Evolutionary conservation across 2,329 filamentous ascomycete species (phyloP), one percentile per base, ranked within the genome.

Genomic region (Penicillium griseofulvum): DNA sequence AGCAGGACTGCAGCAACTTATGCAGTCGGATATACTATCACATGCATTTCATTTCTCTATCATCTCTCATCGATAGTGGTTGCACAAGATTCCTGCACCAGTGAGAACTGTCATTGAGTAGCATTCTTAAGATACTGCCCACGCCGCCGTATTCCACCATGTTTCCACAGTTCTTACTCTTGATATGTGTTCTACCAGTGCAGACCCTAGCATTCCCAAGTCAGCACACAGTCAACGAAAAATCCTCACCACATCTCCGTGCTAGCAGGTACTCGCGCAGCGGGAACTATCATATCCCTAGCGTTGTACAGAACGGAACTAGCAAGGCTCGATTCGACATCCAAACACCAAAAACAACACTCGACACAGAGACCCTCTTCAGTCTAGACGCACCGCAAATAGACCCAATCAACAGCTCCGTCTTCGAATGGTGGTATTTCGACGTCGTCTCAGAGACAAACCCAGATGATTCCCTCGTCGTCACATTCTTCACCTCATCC

Each of bases 371-470:
- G 7, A 37, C 43, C 6, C 24, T 61, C 6, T 57, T 61, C 7
- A 58, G 49, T 10, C 57, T 71, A 5, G 67, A 71, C 46, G 44
- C 59, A 24, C 70, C 71, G 0, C 66, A 69, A 43, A 28, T 72
- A 8, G 46, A 54, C 33, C 42, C 37, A 11, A 59, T 72, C 46
- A 73, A 71, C 46, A 17, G 49, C 31, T 62, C 68, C 26, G 65
- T 65, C 17, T 74, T 70, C 43, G 70, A 73, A 60, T 76, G 73
- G 72, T 76, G 74, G 74, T 75, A 74, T 55, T 76, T 76, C 42
- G 72, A 77, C 54, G 71, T 62, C 19, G 64, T 76, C 11, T 65
- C 72, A 1, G 45, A 57, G 2, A 58, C 59, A 8, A 61, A 67
- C 43, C 55, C 64, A 1, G 55, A 61, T 8, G 60, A 65, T 19